Conservation (phyloP, 2,329 filamentous ascomycete genomes). For the Penicillium hordei region DNA sequence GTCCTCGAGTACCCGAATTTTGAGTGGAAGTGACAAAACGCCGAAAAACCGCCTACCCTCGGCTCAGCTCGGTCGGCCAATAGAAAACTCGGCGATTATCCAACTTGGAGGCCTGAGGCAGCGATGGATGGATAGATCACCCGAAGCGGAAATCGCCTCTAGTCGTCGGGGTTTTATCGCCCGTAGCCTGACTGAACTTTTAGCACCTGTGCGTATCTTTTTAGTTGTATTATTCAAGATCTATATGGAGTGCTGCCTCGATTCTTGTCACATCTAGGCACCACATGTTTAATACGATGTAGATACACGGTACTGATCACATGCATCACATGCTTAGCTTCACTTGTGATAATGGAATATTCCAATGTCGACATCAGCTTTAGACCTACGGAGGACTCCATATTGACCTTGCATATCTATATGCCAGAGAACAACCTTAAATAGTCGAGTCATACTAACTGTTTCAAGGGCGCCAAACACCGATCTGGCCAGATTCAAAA, state of each 20-base stretch:
- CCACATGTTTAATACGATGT: neutral
- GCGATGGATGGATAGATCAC: neutral
- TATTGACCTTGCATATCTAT: constrained; percentile 1
- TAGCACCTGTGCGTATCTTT: neutral
- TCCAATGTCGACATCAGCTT: constrained; percentile 6
- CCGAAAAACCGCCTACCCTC: constrained; percentile 29
- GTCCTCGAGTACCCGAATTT: constrained; percentile 31
- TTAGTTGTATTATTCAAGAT: neutral
- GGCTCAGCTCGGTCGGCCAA: constrained; percentile 25
- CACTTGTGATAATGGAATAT: neutral
- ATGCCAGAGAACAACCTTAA: constrained; percentile 9
- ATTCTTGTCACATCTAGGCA: neutral
- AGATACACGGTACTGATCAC: neutral
- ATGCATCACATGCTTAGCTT: constrained; percentile 7
- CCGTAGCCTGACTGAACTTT: neutral
- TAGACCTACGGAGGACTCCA: neutral
- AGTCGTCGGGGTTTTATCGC: neutral
- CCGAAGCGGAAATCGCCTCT: constrained; percentile 1
- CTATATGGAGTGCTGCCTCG: neutral
- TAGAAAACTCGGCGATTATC: constrained; percentile 25
- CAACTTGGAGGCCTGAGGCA: constrained; percentile 20
- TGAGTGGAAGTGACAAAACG: constrained; percentile 17
- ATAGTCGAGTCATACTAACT: neutral
- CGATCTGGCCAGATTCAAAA: neutral
- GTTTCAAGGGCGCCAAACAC: neutral